These are phyloP conservation scores for Brasilioporus rufonigricans DNA, from an alignment of 768 basidiomycete genomes.

Conservation along the genomic window DNA sequence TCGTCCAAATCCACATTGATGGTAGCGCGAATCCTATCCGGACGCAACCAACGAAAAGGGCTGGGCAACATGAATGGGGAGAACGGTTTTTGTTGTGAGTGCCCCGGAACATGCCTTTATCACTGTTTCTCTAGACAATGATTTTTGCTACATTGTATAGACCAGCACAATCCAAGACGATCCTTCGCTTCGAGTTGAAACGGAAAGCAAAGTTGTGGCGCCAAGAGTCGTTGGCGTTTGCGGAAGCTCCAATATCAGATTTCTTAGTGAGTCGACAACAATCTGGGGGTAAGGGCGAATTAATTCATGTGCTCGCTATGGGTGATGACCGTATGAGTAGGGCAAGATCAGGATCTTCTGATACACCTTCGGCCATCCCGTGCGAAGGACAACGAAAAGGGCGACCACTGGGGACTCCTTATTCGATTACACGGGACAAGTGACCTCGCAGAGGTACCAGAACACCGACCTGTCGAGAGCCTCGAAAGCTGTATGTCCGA, in stretches of 20 bases:
- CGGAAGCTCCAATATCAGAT: constrained; percentile 16
- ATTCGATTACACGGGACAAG: constrained; percentile 17
- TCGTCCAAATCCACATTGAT: constrained; percentile 21
- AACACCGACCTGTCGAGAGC: not conserved
- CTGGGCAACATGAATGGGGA: constrained; percentile 21
- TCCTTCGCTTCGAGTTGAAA: constrained; percentile 27
- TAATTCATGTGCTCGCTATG: not conserved
- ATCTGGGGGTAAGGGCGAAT: constrained; percentile 3
- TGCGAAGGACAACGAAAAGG: not conserved
- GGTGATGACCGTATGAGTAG: constrained; percentile 3
- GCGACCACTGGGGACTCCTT: constrained; percentile 19
- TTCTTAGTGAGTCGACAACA: constrained; percentile 10
- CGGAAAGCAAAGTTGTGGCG: constrained; percentile 14
- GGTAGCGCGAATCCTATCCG: constrained; percentile 7
- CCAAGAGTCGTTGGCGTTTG: constrained; percentile 16
- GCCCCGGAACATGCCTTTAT: not conserved
- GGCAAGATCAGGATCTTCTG: constrained; percentile 8
- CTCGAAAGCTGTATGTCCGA: constrained; percentile 19
- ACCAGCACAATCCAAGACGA: constrained; percentile 12
- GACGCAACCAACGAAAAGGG: constrained; percentile 16
- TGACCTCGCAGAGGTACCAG: not conserved
- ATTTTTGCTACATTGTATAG: not conserved
- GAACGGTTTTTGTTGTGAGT: constrained; percentile 24
- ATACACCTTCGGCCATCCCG: constrained; percentile 16
- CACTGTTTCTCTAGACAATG: not conserved